phyloP scores from a whole-genome alignment of 148 eudicot genomes.

The Bassia scoparia region DNA sequence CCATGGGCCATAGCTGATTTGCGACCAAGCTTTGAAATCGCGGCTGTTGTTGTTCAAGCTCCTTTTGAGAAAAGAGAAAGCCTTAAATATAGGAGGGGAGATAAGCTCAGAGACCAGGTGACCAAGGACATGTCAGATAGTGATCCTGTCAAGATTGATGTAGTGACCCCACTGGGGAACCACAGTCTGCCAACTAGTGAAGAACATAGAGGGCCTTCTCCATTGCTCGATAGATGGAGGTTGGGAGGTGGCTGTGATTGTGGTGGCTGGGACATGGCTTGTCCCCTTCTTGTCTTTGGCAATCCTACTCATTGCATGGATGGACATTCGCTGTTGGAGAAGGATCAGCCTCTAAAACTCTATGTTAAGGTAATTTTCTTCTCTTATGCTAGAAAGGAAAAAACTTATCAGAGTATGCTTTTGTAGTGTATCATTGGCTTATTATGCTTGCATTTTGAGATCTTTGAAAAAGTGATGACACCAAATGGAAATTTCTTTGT shows the following conservation, averaged over 20 bases:
- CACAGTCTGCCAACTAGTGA: conserved; percentile 60
- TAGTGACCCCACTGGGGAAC: conserved; percentile 67
- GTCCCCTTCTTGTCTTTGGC: conserved; percentile 64
- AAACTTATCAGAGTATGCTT: neutral
- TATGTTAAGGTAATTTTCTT: conserved; percentile 56
- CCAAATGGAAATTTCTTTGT: neutral
- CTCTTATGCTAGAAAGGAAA: neutral
- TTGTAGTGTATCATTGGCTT: neutral
- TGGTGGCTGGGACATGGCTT: conserved; percentile 98
- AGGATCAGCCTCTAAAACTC: conserved; percentile 50
- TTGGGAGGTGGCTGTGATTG: conserved; percentile 89
- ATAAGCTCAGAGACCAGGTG: conserved; percentile 35
- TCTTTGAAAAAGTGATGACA: neutral
- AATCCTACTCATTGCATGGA: conserved; percentile 41
- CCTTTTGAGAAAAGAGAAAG: conserved; percentile 80
- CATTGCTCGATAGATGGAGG: conserved; percentile 84
- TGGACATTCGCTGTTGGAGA: conserved; percentile 30
- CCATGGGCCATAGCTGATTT: conserved; percentile 50
- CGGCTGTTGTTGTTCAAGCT: conserved; percentile 58
- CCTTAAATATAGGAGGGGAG: conserved; percentile 58
- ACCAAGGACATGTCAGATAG: conserved; percentile 30
- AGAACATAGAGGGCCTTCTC: conserved; percentile 62
- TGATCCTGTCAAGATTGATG: conserved; percentile 45
- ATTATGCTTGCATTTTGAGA: neutral
- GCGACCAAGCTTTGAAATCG: conserved; percentile 66